Base-by-base conservation (phyloP, 164 flowering plant species). In the Hamamelis virginiana region DNA sequence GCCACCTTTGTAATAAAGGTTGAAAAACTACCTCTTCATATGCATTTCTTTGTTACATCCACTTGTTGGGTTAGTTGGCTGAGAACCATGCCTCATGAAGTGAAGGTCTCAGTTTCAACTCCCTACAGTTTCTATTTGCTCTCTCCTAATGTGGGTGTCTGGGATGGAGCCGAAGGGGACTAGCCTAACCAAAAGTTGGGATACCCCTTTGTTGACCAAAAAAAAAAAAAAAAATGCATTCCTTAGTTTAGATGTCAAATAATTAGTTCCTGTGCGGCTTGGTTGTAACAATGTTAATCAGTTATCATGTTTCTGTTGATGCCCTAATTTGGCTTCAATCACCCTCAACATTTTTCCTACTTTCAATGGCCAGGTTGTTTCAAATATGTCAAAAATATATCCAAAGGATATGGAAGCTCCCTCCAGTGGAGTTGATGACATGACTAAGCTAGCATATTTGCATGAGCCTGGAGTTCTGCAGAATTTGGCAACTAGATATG, bases 391-490 rank as follows among this genome's bases (percentile, higher is more conserved):
- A 74, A 84, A 80, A 59, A 33, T 89, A 46, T 81, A 86, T 69
- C 96, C 91, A 1, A 90, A 84, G 73, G 96, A 93, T 62, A 73
- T 75, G 81, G 96, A 93, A 66, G 86, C 81, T 69, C 94, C 91
- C 64, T 77, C 83, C 23, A 85, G 78, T 26, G 97, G 97, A 73
- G 87, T 91, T 38, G 96, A 89, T 75, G 97, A 91, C 82, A 94
- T 94, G 98, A 91, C 97, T 23, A 89, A 80, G 69, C 83, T 94
- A 44, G 80, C 91, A 8, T 94, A 94, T 77, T 75, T 94, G 73
- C 92, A 94, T 70, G 98, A 94, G 80, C 94, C 96, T 69, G 94
- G 88, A 68, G 90, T 91, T 59, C 67, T 94, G 66, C 88, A 91
- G 61, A 94, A 94, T 80, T 78, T 91, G 78, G 77, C 87, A n/a